Conservation (phyloP, 1,284 basidiomycete genomes). For the Spongiforma sp. region DNA sequence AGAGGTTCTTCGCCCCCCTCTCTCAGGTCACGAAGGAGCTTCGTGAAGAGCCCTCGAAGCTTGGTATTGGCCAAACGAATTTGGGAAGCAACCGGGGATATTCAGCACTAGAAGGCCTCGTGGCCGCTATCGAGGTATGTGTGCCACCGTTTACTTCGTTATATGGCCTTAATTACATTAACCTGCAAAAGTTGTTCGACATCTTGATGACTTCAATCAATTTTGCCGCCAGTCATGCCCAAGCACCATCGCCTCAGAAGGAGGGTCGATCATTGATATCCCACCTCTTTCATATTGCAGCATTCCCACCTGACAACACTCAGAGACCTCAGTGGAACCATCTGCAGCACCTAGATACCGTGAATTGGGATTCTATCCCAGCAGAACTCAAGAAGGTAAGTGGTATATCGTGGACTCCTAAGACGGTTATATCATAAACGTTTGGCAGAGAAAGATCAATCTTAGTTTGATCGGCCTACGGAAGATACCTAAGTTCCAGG, state of each 20-base stretch:
- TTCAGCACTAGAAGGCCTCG: conserved; percentile 73
- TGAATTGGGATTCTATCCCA: conserved; percentile 69
- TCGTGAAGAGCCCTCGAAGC: conserved; percentile 48
- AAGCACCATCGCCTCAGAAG: conserved; percentile 34
- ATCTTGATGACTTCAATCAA: conserved; percentile 32
- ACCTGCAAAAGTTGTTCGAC: conserved; percentile 33
- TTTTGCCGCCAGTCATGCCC: conserved; percentile 11
- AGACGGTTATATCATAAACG: neutral
- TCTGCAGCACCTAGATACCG: conserved; percentile 54
- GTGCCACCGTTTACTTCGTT: conserved; percentile 16
- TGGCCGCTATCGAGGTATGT: conserved; percentile 77
- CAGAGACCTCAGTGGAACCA: conserved; percentile 62
- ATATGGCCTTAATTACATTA: neutral
- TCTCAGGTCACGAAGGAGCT: conserved; percentile 49
- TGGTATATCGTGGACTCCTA: neutral
- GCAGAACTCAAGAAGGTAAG: conserved; percentile 62
- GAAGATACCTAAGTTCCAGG: conserved; percentile 52
- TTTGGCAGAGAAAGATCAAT: conserved; percentile 61
- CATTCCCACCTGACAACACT: conserved; percentile 57
- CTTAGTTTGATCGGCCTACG: conserved; percentile 57
- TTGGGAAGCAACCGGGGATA: conserved; percentile 57
- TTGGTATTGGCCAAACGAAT: conserved; percentile 62
- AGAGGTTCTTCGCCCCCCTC: conserved; percentile 57
- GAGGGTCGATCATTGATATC: conserved; percentile 41
- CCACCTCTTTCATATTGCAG: conserved; percentile 69